Conservation (phyloP, 495 filamentous ascomycete species). For the Rostrohypoxylon terebratum region DNA sequence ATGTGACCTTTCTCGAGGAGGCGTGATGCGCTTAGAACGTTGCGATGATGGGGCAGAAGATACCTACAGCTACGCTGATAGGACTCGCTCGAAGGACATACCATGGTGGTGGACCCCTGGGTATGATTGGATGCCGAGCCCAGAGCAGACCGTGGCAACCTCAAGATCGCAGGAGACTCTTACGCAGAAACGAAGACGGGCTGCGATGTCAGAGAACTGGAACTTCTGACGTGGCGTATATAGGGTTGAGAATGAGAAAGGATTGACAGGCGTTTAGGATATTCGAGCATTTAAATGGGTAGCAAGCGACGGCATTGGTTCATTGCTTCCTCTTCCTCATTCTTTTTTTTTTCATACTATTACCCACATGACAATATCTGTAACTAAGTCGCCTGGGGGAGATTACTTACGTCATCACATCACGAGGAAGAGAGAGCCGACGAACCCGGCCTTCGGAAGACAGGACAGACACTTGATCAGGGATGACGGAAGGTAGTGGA, state of each 20-base stretch:
- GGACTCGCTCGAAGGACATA: conserved; percentile 8
- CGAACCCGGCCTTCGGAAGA: conserved; percentile 12
- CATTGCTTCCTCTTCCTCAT: conserved; percentile 36
- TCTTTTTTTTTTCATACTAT: conserved; percentile 27
- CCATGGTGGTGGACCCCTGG: conserved; percentile 34
- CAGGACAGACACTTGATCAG: conserved; percentile 12
- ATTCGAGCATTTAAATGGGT: conserved; percentile 43
- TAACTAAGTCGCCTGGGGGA: conserved; percentile 10
- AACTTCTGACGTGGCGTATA: conserved; percentile 51
- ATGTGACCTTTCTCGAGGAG: conserved; percentile 79
- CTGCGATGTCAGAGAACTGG: conserved; percentile 48
- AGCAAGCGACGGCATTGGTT: conserved; percentile 47
- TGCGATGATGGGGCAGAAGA: conserved; percentile 60
- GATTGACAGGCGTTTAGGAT: conserved; percentile 32
- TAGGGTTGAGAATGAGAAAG: conserved; percentile 23
- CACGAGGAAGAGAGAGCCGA: conserved; percentile 10
- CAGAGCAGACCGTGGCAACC: conserved; percentile 45
- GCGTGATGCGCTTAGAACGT: conserved; percentile 81
- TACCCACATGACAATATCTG: conserved; percentile 16
- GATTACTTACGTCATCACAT: conserved; percentile 28
- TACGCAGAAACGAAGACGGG: conserved; percentile 48
- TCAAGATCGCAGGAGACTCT: conserved; percentile 41
- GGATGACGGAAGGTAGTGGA: conserved; percentile 21
- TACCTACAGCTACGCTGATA: conserved; percentile 46
- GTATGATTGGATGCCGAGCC: conserved; percentile 53